These are phyloP conservation scores for Phlebopus sp. DNA, from an alignment of 1,284 basidiomycete genomes.

Conservation along the genomic window DNA sequence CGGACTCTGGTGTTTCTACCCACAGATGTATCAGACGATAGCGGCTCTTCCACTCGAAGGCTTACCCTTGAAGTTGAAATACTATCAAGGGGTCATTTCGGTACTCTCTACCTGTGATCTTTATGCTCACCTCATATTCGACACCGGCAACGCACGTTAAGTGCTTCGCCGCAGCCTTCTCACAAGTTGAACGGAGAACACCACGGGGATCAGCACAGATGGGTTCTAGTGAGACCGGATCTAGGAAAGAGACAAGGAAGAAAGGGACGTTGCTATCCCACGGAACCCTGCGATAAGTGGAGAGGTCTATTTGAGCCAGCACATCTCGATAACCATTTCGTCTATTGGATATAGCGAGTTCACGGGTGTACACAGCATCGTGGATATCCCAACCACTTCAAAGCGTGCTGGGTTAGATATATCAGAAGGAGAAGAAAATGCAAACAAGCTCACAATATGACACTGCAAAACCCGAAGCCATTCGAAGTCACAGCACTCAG, in stretches of 20 bases:
- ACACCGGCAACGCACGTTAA: conserved; percentile 75
- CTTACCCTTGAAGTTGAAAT: conserved; percentile 90
- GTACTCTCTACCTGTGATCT: neutral
- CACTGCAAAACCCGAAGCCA: conserved; percentile 91
- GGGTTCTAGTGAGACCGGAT: conserved; percentile 77
- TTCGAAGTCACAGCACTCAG: conserved; percentile 78
- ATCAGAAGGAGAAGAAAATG: neutral
- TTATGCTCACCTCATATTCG: conserved; percentile 78
- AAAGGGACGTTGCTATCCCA: conserved; percentile 94
- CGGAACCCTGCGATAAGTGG: conserved; percentile 82
- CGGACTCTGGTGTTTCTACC: conserved; percentile 74
- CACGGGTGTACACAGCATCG: conserved; percentile 77
- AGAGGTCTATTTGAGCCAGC: conserved; percentile 79
- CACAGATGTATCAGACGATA: conserved; percentile 3
- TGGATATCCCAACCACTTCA: conserved; percentile 85
- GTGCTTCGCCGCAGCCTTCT: conserved; percentile 47
- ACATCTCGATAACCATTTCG: conserved; percentile 91
- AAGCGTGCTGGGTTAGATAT: neutral
- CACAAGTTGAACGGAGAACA: conserved; percentile 63
- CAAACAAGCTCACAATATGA: conserved; percentile 66
- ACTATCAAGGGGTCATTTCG: conserved; percentile 47
- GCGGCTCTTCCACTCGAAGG: neutral
- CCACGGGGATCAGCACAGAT: conserved; percentile 85
- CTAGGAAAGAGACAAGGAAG: conserved; percentile 88
- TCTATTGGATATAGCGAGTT: conserved; percentile 87